Base-by-base conservation (phyloP, 768 basidiomycete species). In the Leccinum pellstonianum region DNA sequence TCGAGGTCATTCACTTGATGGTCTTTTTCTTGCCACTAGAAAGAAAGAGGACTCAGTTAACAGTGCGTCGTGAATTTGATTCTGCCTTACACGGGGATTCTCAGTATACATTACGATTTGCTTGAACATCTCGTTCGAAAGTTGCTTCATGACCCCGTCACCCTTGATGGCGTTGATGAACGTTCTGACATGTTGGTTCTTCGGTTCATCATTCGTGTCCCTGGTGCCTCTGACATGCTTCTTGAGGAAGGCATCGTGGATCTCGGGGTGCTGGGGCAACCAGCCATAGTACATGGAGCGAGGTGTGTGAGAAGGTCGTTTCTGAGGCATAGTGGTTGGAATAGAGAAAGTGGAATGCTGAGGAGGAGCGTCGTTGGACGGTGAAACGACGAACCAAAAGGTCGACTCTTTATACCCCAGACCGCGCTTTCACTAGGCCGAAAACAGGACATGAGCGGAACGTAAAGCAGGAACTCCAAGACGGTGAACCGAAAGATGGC, bases 281-380 rank as follows among this genome's bases (percentile, higher is more conserved):
- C 58, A 58, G 6, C 59, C 56, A 17, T 52, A 11, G 33, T 58
- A 51, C 15, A 25, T 8, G 52, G 56, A 27, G 10, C 19, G 49
- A 9, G 21, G 1, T 5, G 9, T 0, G 21, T 38, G 9, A 11
- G 29, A 29, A 33, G 54, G 47, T 14, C 25, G 47, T 12, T 14
- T 8, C 1, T 41, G 17, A n/a, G 38, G 2, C 59, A 59, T 52
- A 6, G 31, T 51, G 23, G 8, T 17, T 41, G 38, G 38, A 17
- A 41, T 41, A 41, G 48, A 15, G 48, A 46, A 46, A 12, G 46
- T 3, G 19, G 46, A 21, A 21, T 12, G 10, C n/a, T 19, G 11
- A 46, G 19, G n/a, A 21, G 11, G 46, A 12, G 19, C 19, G 46
- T 21, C 46, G 46, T 21, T 21, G 46, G 19, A 21, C 11, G 19